Evolutionary conservation across 495 filamentous ascomycete genomes (phyloP).

Genomic region (Gamarada debralockiae): DNA sequence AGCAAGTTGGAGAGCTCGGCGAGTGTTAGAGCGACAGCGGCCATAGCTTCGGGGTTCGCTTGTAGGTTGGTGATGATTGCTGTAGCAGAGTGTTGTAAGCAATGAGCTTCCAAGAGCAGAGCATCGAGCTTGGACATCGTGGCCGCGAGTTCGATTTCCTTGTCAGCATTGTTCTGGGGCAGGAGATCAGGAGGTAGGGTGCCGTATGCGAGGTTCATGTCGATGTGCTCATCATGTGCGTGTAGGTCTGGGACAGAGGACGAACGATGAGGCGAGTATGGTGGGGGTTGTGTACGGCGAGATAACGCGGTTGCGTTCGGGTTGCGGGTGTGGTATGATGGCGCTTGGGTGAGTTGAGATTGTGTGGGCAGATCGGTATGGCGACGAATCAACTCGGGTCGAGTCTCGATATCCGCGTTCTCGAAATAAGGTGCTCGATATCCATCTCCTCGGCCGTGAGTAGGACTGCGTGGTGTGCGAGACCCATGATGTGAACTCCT

Average conservation of each 20-base stretch:
- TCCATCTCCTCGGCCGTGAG: neutral
- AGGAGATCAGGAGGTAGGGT: slow-evolving; percentile 38
- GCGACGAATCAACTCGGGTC: slow-evolving; percentile 20
- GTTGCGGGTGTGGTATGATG: no score
- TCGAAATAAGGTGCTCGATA: slow-evolving; percentile 41
- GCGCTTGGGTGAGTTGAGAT: neutral
- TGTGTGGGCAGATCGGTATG: slow-evolving; percentile 16
- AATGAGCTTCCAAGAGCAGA: slow-evolving; percentile 80
- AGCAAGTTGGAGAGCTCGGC: slow-evolving; percentile 84
- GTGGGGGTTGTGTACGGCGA: slow-evolving; percentile 17
- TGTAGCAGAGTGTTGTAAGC: slow-evolving; percentile 77
- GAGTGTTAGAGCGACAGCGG: slow-evolving; percentile 87
- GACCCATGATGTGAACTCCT: slow-evolving; percentile 18
- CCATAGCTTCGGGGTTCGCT: slow-evolving; percentile 87
- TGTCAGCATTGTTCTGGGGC: slow-evolving; percentile 27
- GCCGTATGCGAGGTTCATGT: slow-evolving; percentile 89
- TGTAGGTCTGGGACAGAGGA: slow-evolving; percentile 36
- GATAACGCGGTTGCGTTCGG: slow-evolving; percentile 18
- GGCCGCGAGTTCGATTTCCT: slow-evolving; percentile 57
- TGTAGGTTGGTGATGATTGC: slow-evolving; percentile 84
- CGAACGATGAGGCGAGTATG: slow-evolving; percentile 24
- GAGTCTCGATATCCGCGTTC: slow-evolving; percentile 16
- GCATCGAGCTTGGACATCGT: slow-evolving; percentile 66
- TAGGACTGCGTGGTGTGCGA: slow-evolving; percentile 1
- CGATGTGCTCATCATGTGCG: slow-evolving; percentile 52